Evolutionary conservation across 2,329 filamentous ascomycete species (phyloP).

Genomic region (Diaporthe amygdali): DNA sequence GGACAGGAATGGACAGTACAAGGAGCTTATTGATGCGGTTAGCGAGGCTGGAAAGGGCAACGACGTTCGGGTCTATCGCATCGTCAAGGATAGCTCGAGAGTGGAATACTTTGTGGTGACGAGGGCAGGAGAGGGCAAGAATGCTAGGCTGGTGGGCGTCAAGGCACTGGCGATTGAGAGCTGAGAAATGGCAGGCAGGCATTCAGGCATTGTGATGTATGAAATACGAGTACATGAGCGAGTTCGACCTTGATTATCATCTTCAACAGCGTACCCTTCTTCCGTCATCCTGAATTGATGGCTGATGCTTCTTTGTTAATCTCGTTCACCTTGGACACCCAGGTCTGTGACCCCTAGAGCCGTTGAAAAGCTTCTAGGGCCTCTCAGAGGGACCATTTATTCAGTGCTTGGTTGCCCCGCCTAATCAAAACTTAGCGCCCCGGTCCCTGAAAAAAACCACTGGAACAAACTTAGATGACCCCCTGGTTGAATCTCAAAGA

Average conservation of each 20-base stretch:
- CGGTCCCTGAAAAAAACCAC: neutral
- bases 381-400: neutral
- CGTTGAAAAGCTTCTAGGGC: neutral
- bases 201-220: neutral
- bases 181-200: conserved; percentile 37
- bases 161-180: conserved; percentile 82
- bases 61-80: conserved; percentile 77
- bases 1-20: conserved; percentile 75
- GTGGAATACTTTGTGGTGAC: conserved; percentile 83
- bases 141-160: conserved; percentile 72
- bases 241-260: neutral
- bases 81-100: conserved; percentile 66
- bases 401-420: neutral
- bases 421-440: neutral
- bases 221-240: neutral
- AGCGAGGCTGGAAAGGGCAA: conserved; percentile 65
- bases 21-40: conserved; percentile 71
- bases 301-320: neutral
- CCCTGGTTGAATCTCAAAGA: neutral
- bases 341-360: neutral
- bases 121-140: conserved; percentile 59
- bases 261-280: no score
- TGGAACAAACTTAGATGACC: no score
- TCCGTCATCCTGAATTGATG: neutral
- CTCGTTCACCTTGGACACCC: neutral